Evolutionary conservation across 2,329 filamentous ascomycete genomes (phyloP).

Genomic region (Rugonectria rugulosa): DNA sequence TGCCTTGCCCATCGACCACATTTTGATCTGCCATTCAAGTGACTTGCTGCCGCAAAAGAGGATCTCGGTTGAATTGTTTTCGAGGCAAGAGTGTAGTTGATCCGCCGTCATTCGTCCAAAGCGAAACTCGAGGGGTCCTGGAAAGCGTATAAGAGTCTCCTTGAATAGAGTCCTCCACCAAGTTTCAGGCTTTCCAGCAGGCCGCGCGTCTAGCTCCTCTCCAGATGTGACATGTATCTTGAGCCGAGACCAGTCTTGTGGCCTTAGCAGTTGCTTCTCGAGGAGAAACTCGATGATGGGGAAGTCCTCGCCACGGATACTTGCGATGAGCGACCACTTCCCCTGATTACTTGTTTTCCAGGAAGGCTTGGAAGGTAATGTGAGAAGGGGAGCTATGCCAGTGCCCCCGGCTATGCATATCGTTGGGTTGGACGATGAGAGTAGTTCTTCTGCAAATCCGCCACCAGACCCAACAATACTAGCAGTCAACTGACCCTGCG

Average conservation of each 20-base stretch:
- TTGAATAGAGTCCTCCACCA: slow-evolving; percentile 22
- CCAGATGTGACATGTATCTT: slow-evolving; percentile 29
- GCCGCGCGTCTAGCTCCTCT: slow-evolving; percentile 11
- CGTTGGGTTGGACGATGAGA: background rate
- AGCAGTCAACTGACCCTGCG: slow-evolving; percentile 18
- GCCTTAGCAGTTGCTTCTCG: slow-evolving; percentile 9
- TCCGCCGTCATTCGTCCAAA: slow-evolving; percentile 18
- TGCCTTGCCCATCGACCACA: slow-evolving; percentile 26
- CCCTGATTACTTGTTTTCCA: background rate
- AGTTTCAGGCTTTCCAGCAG: slow-evolving; percentile 10
- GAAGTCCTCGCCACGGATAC: slow-evolving; percentile 29
- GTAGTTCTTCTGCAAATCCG: slow-evolving; percentile 13
- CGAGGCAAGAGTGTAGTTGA: background rate
- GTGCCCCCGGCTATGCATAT: slow-evolving; percentile 26
- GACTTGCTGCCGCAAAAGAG: slow-evolving; percentile 37
- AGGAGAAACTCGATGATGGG: slow-evolving; percentile 22
- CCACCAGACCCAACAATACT: slow-evolving; percentile 22
- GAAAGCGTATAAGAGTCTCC: background rate
- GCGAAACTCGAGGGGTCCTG: background rate
- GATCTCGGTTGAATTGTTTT: background rate
- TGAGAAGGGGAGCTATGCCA: slow-evolving; percentile 25
- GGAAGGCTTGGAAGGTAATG: background rate
- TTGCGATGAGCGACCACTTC: slow-evolving; percentile 3
- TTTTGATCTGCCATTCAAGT: slow-evolving; percentile 36
- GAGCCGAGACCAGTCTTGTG: slow-evolving; percentile 9